phyloP scores from a whole-genome alignment of 331 rosid species.

The Dryas integrifolia region DNA sequence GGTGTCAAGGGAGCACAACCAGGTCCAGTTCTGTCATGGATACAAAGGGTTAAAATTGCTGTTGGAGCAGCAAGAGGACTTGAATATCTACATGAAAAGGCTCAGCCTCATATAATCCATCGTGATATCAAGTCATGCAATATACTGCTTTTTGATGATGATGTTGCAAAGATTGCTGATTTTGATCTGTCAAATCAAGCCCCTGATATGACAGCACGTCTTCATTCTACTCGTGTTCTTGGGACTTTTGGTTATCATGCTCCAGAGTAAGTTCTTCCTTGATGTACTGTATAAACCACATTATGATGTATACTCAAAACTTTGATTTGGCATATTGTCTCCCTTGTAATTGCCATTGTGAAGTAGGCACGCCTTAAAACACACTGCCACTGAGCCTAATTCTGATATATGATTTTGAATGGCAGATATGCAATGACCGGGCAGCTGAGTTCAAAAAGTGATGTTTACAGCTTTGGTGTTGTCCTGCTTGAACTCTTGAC shows the following conservation, averaged over 20 bases:
- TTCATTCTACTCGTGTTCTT: slow-evolving; percentile 90
- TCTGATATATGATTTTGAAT: slow-evolving; percentile 20
- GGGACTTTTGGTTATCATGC: slow-evolving; percentile 92
- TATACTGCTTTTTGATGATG: slow-evolving; percentile 65
- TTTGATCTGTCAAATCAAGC: slow-evolving; percentile 81
- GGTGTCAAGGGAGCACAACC: slow-evolving; percentile 76
- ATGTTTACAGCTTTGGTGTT: slow-evolving; percentile 83
- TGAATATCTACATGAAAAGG: slow-evolving; percentile 73
- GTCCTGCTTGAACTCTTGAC: slow-evolving; percentile 72
- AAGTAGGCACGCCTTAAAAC: not conserved
- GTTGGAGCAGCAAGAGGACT: slow-evolving; percentile 83
- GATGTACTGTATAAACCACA: not conserved
- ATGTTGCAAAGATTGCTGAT: slow-evolving; percentile 75
- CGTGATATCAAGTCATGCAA: slow-evolving; percentile 82
- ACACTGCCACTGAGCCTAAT: slow-evolving; percentile 2
- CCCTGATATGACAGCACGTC: slow-evolving; percentile 79
- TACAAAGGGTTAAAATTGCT: slow-evolving; percentile 75
- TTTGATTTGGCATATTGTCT: slow-evolving; percentile 1
- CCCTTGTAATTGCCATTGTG: slow-evolving; percentile 11
- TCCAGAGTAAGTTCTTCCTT: slow-evolving; percentile 63
- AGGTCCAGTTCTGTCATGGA: slow-evolving; percentile 69
- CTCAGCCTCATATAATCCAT: slow-evolving; percentile 60
- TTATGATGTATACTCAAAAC: not conserved
- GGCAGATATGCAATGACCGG: slow-evolving; percentile 87
- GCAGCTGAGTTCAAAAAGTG: slow-evolving; percentile 64